phyloP scores from a whole-genome alignment of 2,329 filamentous ascomycete genomes.

The Monilinia laxa region DNA sequence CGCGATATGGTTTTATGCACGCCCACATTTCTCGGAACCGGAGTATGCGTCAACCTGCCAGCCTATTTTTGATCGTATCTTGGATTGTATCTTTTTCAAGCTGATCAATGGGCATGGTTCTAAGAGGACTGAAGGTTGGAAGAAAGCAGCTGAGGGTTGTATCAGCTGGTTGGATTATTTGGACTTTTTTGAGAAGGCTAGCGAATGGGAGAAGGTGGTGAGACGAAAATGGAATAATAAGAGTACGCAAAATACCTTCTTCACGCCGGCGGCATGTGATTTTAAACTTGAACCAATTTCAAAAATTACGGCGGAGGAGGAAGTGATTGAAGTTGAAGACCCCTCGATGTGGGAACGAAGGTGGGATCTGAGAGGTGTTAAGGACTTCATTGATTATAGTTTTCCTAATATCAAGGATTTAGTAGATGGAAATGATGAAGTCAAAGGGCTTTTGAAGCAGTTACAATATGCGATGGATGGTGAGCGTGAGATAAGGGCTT shows the following conservation, averaged over 20 bases:
- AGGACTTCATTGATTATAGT: constrained; percentile 3
- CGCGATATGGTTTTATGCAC: constrained; percentile 11
- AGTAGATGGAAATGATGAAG: neutral
- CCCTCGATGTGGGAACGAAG: neutral
- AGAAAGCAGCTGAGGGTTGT: neutral
- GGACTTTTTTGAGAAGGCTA: neutral
- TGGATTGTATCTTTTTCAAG: constrained; percentile 6
- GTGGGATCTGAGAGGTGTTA: neutral
- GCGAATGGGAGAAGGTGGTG: constrained; percentile 3
- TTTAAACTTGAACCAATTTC: neutral
- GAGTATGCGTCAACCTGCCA: neutral
- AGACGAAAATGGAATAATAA: constrained; percentile 7
- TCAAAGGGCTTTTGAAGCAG: neutral
- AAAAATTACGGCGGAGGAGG: neutral
- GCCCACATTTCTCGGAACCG: constrained; percentile 1
- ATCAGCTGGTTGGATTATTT: constrained; percentile 5
- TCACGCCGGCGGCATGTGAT: constrained; percentile 2
- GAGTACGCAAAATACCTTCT: neutral
- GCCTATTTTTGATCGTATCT: constrained; percentile 2
- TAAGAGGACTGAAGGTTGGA: neutral
- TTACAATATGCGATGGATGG: constrained; percentile 1
- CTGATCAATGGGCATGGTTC: neutral
- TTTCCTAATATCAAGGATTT: constrained; percentile 1
- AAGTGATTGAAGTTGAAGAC: constrained; percentile 11
- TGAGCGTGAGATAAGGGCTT: neutral